Evolutionary conservation across 192 early-diverging fungal genomes (phyloP), one percentile per base, ranked within the genome.

Genomic region (Diversispora epigaea): DNA sequence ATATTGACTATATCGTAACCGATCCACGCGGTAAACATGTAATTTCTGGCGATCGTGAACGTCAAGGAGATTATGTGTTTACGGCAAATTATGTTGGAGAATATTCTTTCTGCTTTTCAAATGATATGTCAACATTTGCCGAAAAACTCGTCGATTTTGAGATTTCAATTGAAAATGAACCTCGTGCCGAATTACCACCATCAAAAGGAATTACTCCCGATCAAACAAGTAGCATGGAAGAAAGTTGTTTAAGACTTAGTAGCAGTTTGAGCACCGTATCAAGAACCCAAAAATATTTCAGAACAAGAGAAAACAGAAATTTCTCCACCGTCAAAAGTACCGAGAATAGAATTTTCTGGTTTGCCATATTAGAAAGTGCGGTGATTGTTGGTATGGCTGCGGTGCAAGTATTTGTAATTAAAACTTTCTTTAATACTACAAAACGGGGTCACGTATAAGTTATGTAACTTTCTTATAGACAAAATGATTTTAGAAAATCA

Each of bases 71-170:
- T 85, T 97, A 87, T 87, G 93, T 96, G 40, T 95, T 99, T 78
- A 91, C 92, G 3, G 93, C 95, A 14, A 89, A 88, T 45, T 80
- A 88, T 64, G 85, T 87, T 19, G 98, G 98, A 74, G 98, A 99
- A 81, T 95, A 96, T 81, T 85, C 92, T 4, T 96, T 96, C 84
- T 99, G 98, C 87, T 99, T 99, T 86, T 92, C 91, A 76, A 99
- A 99, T 78, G 87, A 88, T 47, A 91, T 96, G 88, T 92, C 95
- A 32, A 94, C 95, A 11, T 96, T 95, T 87, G 90, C 92, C 14
- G 95, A 98, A 78, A 99, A 99, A 78, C 82, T 91, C 8, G 86
- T 99, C 41, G 97, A 99, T 79, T 96, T 99, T 82, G 97, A 99
- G 76, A 93, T 99, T 71, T 86, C 89, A 0, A 86, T 96, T 15